Evolutionary conservation across 192 early-diverging fungal genomes (phyloP), one percentile per base, ranked within the genome.

Genomic region (Backusella tarrabulga): DNA sequence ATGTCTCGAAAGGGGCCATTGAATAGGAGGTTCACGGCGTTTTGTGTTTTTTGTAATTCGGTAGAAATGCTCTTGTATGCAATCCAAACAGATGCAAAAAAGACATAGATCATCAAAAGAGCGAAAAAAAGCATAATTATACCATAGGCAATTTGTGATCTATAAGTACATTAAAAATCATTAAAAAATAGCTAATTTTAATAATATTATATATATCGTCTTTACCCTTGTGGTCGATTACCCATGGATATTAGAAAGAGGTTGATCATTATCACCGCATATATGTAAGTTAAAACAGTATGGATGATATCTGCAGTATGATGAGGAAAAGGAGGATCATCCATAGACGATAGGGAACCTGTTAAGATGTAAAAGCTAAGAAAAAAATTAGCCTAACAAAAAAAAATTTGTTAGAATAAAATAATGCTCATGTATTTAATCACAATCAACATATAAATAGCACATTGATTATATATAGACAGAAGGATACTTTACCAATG

Each of bases 221-320:
- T n/a, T 12, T 50, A 83, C 36, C 95, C 97, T 81, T 97, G 94
- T 9, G 97, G 97, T 23, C 96, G 89, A 78, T 99, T 99, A 41
- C 97, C 97, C 80, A 99, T 86, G 54, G 96, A 92, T 26, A 93
- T 89, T 29, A 99, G 88, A 85, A 99, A 94, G 72, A 91, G 91
- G 67, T 95, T 86, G n/a, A 94, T 83, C 72, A 90, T 87, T 79
- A 95, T 90, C 0, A 98, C 85, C 29, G 77, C 56, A 44, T 84
- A 84, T 34, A 84, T 76, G 66, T 84, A 84, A 41, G 77, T 86
- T 71, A 86, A 81, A 17, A 88, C 81, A 44, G 80, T 77, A 35
- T 80, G 78, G 8, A 84, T 70, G 29, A 81, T 77, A 41, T 73
- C 71, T n/a, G 83, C 85, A 34, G 80, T 78, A 54, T 77, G 77